A percentile compares a stretch with the other conserved stretches of the same genome.
Conservation (phyloP, 129 eudicot species). For the Dittrichia graveolens region DNA sequence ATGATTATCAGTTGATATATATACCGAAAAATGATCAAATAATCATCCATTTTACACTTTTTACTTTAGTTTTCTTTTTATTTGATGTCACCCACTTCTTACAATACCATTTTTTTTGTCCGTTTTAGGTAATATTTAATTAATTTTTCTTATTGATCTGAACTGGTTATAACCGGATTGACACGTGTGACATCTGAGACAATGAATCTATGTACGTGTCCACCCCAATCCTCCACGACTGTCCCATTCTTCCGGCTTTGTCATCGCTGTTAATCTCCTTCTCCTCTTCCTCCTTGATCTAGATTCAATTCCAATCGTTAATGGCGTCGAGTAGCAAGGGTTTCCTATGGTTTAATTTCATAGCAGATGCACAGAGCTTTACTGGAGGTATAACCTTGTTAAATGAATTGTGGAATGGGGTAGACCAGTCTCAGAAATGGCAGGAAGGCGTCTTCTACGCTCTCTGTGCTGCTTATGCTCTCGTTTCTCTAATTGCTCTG, state of each 20-base stretch:
- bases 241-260: conserved; percentile 30
- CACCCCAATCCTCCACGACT: conserved; percentile 9
- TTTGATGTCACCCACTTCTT: too few relatives aligned
- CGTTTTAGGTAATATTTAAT: background rate
- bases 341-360: conserved; percentile 18
- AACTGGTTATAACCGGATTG: conserved; percentile 7
- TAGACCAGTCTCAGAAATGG: conserved; percentile 39
- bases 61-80: too few relatives aligned
- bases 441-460: conserved; percentile 48
- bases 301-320: conserved; percentile 16
- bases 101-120: too few relatives aligned
- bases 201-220: conserved; percentile 23
- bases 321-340: conserved; percentile 33
- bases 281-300: conserved; percentile 9
- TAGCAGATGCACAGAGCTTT: conserved; percentile 27
- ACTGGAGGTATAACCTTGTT: conserved; percentile 4
- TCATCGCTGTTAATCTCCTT: conserved; percentile 25
- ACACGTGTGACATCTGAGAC: conserved; percentile 27
- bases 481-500: conserved; percentile 61
- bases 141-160: background rate
- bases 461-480: conserved; percentile 60
- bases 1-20: too few relatives aligned
- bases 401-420: conserved; percentile 45
- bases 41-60: too few relatives aligned
- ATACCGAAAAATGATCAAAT: too few relatives aligned